A percentile compares a stretch with the other conserved stretches of the same genome.
Evolutionary conservation across 2,329 filamentous ascomycete genomes (phyloP).

Genomic region (Neofusicoccum ribis): DNA sequence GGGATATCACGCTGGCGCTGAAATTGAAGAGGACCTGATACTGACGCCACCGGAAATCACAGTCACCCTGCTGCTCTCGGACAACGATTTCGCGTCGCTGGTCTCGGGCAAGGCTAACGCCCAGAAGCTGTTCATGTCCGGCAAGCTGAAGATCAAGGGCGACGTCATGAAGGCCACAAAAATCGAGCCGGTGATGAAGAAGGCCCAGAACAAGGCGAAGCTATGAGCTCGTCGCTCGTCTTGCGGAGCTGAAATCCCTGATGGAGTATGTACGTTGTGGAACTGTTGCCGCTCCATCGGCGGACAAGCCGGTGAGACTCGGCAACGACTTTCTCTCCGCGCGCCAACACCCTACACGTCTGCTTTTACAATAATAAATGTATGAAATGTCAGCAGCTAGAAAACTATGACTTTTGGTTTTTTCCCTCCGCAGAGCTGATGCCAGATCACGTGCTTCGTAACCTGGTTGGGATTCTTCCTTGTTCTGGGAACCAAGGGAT

Average conservation of each 20-base stretch:
- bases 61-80: conserved; percentile 81
- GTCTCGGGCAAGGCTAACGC: conserved; percentile 87
- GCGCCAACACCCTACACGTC: background rate
- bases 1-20: too few species aligned
- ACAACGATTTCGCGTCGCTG: conserved; percentile 82
- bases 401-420: too few species aligned
- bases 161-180: conserved; percentile 99
- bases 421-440: background rate
- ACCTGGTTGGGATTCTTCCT: too few species aligned
- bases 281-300: too few species aligned
- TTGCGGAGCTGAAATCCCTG: background rate
- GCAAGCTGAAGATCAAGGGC: conserved; percentile 97
- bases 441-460: too few species aligned
- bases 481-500: too few species aligned
- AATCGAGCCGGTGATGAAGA: conserved; percentile 89
- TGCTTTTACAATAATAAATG: background rate
- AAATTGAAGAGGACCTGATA: background rate
- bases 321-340: too few species aligned
- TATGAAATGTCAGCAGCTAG: background rate
- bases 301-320: too few species aligned
- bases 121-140: conserved; percentile 95
- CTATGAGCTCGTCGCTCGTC: conserved; percentile 50
- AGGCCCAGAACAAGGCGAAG: conserved; percentile 71
- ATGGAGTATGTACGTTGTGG: too few species aligned
- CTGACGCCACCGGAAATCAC: background rate